Evolutionary conservation across 768 basidiomycete genomes (phyloP), one percentile per base, ranked within the genome.

Genomic region (Lactifluus echinatus): DNA sequence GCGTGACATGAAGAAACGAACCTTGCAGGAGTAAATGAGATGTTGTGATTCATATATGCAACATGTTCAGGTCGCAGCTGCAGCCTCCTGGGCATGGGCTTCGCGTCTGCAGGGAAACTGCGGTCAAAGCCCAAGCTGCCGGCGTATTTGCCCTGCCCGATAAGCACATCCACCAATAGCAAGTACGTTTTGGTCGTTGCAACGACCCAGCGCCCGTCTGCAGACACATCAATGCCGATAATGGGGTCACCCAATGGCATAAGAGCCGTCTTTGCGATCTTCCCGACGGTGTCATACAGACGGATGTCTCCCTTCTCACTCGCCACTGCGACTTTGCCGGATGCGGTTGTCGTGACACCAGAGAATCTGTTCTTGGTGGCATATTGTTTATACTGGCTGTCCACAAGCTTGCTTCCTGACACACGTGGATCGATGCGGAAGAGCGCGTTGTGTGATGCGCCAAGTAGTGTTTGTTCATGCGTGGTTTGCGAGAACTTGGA

Each of bases 381-480:
- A 69, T 99, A 99, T 68, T 97, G 93, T 75, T 98, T 99, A 76
- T 83, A 93, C 70, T 97, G 87, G 64, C 81, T 85, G 60, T 97
- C 89, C 57, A 97, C 95, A 70, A 98, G 80, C 74, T 98, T 97
- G 69, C 76, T 84, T 53, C 94, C 94, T 4, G 87, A 84, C 2
- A 97, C 75, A 58, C 96, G 92, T 42, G 96, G 96, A 72, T 99
- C 96, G 71, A 99, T 89, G 47, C 93, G 88, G 87, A 97, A 99
- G 46, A 99, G 76, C 8, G 93, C 89, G 67, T 98, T 98, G 72
- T 91, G 87, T 1, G 95, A 96, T 60, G 83, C 78, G 40, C 96
- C 96, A 61, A 98, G 84, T 54, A 99, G 77, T 2, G 96, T 99
- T 69, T 96, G 90, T 68, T 95, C 87, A 47, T 78, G 80, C 39